These are phyloP conservation scores for Penstemon newberryi DNA, from an alignment of 257 asterid genomes.

Conservation along the genomic window DNA sequence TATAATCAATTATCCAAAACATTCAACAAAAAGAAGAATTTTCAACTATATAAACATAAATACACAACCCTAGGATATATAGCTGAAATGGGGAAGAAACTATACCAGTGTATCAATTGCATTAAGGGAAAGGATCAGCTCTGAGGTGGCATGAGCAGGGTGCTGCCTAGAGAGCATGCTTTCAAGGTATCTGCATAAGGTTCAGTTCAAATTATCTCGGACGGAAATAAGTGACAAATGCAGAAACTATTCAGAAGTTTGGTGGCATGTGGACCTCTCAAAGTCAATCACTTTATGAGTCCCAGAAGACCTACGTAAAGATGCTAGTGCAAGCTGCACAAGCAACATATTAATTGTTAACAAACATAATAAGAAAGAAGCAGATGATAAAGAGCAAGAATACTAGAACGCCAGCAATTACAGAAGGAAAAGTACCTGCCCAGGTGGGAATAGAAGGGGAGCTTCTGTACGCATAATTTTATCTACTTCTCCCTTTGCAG, in stretches of 20 bases:
- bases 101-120: conserved; percentile 67
- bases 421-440: conserved; percentile 61
- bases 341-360: conserved; percentile 9
- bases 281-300: conserved; percentile 53
- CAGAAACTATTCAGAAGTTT: conserved; percentile 9
- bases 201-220: conserved; percentile 31
- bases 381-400: not conserved
- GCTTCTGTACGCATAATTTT: conserved; percentile 87
- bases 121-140: conserved; percentile 44
- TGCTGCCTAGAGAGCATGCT: conserved; percentile 66
- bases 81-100: conserved; percentile 1
- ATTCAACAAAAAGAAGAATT: conserved; percentile 1
- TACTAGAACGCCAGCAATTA: not conserved
- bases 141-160: conserved; percentile 53
- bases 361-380: conserved; percentile 10
- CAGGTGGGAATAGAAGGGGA: conserved; percentile 90
- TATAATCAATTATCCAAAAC: conserved; percentile 12
- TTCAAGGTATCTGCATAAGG: conserved; percentile 57
- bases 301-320: conserved; percentile 61
- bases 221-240: conserved; percentile 21
- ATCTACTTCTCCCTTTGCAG: conserved; percentile 78
- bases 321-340: conserved; percentile 85
- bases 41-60: conserved; percentile 5
- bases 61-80: not conserved
- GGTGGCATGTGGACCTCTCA: conserved; percentile 59